Percentiles rank a stretch among this genome's conserved stretches.
Evolutionary conservation across 768 basidiomycete species (phyloP).

Genomic region (Psilocybe sp.): DNA sequence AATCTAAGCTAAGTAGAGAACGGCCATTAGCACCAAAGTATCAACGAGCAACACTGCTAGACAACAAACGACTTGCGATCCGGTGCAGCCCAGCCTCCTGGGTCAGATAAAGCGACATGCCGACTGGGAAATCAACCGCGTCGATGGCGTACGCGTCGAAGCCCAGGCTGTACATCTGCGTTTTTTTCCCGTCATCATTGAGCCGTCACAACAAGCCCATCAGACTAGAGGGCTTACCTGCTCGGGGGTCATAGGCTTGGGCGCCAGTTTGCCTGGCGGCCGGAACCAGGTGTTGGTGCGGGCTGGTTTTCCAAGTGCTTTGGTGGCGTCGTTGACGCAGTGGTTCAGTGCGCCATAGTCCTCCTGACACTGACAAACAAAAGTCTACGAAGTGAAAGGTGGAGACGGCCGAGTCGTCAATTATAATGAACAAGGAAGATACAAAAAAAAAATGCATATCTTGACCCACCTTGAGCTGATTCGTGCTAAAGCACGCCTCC

Average conservation of each 20-base stretch:
- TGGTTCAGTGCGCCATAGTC: conserved; percentile 74
- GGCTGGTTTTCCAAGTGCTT: conserved; percentile 48
- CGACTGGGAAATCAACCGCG: conserved; percentile 64
- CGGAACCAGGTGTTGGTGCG: conserved; percentile 71
- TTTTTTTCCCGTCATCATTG: too few relatives aligned
- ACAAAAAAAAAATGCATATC: too few relatives aligned
- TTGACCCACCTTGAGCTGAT: conserved; percentile 63
- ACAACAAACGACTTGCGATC: too few relatives aligned
- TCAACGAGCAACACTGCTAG: too few relatives aligned
- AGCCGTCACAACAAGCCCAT: too few relatives aligned
- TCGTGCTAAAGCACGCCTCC: conserved; percentile 63
- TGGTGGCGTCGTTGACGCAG: conserved; percentile 57
- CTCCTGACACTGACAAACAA: conserved; percentile 80
- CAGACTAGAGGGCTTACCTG: conserved; percentile 39
- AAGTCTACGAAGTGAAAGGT: conserved; percentile 48
- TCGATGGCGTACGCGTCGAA: conserved; percentile 88
- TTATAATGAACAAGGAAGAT: neutral
- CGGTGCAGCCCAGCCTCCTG: too few relatives aligned
- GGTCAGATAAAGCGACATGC: too few relatives aligned
- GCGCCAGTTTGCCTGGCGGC: conserved; percentile 31
- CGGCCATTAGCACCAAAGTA: too few relatives aligned
- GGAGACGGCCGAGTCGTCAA: too few relatives aligned
- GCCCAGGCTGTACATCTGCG: conserved; percentile 55
- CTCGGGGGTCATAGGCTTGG: conserved; percentile 56
- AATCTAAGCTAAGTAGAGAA: too few relatives aligned